Conservation (phyloP, 202 grass and related monocot species). For the Elaeis oleifera region DNA sequence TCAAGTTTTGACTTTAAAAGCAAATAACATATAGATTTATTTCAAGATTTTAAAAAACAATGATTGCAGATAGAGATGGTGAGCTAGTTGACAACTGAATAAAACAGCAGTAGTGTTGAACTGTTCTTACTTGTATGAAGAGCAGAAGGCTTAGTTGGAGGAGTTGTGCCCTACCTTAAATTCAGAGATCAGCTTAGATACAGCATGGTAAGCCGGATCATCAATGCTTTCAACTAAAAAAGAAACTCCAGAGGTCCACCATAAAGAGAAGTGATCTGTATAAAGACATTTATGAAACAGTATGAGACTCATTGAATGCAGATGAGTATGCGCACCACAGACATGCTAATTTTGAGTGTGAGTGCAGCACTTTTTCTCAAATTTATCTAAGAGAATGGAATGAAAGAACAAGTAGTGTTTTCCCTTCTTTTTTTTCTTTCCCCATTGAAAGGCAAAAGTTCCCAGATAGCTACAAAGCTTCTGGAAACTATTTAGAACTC, state of each 20-base stretch:
- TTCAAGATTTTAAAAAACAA: too few species aligned
- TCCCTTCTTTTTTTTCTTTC: too few species aligned
- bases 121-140: too few species aligned
- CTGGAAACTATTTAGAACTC: neutral
- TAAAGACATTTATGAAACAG: conserved; percentile 13
- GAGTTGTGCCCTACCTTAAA: conserved; percentile 51
- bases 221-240: conserved; percentile 77
- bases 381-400: too few species aligned
- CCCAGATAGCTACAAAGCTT: neutral
- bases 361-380: too few species aligned
- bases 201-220: conserved; percentile 82
- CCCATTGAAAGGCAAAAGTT: too few species aligned
- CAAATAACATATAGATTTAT: too few species aligned
- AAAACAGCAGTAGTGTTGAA: too few species aligned
- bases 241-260: conserved; percentile 87
- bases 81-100: too few species aligned
- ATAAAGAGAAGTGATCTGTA: conserved; percentile 99
- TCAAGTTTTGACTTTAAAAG: too few species aligned
- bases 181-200: conserved; percentile 60
- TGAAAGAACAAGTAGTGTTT: too few species aligned
- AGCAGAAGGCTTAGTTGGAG: conserved; percentile 3
- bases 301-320: neutral
- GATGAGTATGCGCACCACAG: neutral
- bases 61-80: too few species aligned
- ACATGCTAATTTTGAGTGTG: neutral